These are phyloP conservation scores for Claviceps arundinis DNA, from an alignment of 2,329 filamentous ascomycete genomes.

Conservation along the genomic window DNA sequence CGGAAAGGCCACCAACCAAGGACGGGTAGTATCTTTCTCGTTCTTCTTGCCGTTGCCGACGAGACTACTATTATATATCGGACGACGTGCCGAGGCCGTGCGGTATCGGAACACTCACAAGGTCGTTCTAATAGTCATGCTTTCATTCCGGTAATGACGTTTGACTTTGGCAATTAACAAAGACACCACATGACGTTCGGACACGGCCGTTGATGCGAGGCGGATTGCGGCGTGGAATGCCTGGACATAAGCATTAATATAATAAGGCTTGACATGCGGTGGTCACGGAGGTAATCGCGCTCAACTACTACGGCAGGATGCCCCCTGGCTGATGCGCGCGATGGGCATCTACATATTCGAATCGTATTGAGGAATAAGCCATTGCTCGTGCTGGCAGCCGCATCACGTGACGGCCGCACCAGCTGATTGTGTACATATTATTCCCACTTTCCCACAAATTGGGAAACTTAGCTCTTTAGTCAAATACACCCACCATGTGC, in stretches of 20 bases:
- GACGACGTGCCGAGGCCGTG: background rate
- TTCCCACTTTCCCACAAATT: too few species aligned
- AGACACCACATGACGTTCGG: conserved; percentile 1
- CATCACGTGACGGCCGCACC: too few species aligned
- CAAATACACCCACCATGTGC: too few species aligned
- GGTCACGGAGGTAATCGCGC: background rate
- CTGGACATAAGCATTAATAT: background rate
- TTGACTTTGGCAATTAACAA: conserved; percentile 3
- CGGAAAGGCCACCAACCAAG: background rate
- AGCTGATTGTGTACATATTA: too few species aligned
- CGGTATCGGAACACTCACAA: background rate
- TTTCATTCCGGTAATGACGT: conserved; percentile 3
- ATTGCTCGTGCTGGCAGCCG: too few species aligned
- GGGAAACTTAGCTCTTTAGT: too few species aligned
- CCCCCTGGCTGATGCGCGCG: background rate
- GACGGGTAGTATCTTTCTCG: background rate
- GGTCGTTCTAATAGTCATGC: background rate
- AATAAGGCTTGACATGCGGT: background rate
- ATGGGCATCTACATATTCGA: background rate
- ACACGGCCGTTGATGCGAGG: background rate
- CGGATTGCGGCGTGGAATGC: background rate
- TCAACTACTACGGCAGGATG: background rate
- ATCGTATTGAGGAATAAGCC: too few species aligned
- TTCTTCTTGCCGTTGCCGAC: background rate
- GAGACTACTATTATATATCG: background rate